These are phyloP conservation scores for Xylaria sp. DNA, from an alignment of 2,329 filamentous ascomycete genomes.

Conservation along the genomic window DNA sequence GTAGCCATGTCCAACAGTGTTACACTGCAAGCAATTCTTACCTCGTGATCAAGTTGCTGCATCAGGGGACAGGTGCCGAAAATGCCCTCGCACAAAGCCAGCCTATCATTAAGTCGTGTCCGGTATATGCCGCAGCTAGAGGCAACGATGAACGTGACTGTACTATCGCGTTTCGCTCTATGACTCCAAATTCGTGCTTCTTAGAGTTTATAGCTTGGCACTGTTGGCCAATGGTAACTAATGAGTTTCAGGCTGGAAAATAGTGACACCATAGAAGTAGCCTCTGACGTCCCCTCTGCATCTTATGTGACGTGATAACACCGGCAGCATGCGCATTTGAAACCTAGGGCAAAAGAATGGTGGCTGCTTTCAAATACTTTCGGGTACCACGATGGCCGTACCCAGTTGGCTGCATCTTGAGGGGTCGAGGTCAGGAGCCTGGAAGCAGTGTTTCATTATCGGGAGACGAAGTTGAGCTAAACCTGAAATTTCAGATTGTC, in stretches of 20 bases:
- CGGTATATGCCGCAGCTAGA: background rate
- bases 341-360: background rate
- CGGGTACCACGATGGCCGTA: background rate
- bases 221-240: background rate
- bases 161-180: slow-evolving; percentile 1
- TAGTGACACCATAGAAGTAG: background rate
- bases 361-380: background rate
- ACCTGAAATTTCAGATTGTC: background rate
- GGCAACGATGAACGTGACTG: background rate
- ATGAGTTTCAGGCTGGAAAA: background rate
- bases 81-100: background rate
- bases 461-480: background rate
- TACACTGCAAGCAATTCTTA: background rate
- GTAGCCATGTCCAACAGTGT: background rate
- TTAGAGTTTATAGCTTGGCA: background rate
- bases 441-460: background rate
- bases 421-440: background rate
- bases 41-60: background rate
- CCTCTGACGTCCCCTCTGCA: too few relatives aligned
- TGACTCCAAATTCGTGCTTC: background rate
- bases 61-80: background rate
- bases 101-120: background rate
- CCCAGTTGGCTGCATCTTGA: background rate
- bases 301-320: background rate
- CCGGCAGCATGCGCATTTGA: background rate